Evolutionary conservation across 2,329 filamentous ascomycete species (phyloP), one percentile per base, ranked within the genome.

Genomic region (Colletotrichum eremochloae): DNA sequence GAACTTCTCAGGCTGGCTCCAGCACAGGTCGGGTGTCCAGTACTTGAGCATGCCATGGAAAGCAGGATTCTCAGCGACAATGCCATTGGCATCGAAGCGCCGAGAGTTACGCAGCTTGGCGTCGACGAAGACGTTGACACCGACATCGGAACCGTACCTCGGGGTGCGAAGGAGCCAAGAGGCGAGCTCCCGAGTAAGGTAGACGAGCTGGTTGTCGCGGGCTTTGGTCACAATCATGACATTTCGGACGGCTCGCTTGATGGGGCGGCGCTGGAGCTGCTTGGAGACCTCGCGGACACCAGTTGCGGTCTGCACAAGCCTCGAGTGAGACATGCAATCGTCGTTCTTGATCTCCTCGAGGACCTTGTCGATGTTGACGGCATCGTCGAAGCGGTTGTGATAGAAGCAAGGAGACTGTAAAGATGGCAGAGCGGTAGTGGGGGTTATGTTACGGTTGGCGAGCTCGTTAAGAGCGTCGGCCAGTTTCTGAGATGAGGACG

Each of bases 171-270:
- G 88, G 44, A 99, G 87, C 94, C 96, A 99, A 76, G 92, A 90
- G 14, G 96, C 87, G 71, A 99, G 86, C 80, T 99, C 95, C 71
- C 94, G 90, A 1, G 96, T 99, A 76, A 98, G 86, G 76, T 93
- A 90, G 44, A 99, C 96, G 20, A 99, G 88, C 76, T 94, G 91
- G 79, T 99, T 98, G 84, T 99, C 96, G 74, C 96, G 91, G 31
- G 96, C 96, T 83, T 98, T 99, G 74, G 96, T 99, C 75, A 99
- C 94, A 78, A 99, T 97, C 96, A 99, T 98, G 78, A 99, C 90
- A 80, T 94, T 98, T 79, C 90, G 91, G 58, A 99, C 95, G 14
- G 95, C 95, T 76, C 95, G 92, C 83, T 94, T 96, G 82, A 98
- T 94, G 31, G 96, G 96, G 52, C 94, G 90, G 68, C 96, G 91